Conservation (phyloP, 805 yeast species). For the Zygosaccharomyces kombuchaensis region DNA sequence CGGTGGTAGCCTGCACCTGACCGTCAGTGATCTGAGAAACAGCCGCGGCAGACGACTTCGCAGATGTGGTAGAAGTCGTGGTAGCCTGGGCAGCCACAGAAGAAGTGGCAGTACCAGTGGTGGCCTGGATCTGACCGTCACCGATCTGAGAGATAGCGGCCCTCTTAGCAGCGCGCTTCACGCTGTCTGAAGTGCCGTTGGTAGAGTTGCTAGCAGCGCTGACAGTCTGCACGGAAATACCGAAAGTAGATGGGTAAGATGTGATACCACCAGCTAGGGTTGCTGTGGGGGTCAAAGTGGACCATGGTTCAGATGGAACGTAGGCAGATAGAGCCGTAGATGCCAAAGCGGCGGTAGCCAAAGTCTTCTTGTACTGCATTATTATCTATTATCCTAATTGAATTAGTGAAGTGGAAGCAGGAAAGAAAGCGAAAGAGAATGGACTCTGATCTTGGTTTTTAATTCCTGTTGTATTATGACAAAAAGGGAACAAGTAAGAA, state of each 20-base stretch:
- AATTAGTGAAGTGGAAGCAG: background rate
- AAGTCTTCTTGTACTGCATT: conserved; percentile 44
- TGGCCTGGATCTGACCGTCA: conserved; percentile 59
- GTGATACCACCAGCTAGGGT: conserved; percentile 53
- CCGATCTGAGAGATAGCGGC: conserved; percentile 51
- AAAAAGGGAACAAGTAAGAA: background rate
- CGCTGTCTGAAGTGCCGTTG: conserved; percentile 32
- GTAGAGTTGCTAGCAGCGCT: conserved; percentile 37
- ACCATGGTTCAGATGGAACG: conserved; percentile 64
- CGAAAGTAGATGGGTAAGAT: conserved; percentile 53
- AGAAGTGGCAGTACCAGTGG: conserved; percentile 31
- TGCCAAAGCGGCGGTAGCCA: conserved; percentile 42
- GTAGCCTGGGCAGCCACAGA: conserved; percentile 22
- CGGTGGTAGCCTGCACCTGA: conserved; percentile 37
- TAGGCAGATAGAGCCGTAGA: conserved; percentile 55
- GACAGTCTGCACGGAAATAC: conserved; percentile 61
- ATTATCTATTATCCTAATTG: conserved; percentile 7
- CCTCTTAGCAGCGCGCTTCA: conserved; percentile 35
- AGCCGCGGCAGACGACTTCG: conserved; percentile 28
- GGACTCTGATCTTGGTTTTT: background rate
- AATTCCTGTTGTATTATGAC: background rate
- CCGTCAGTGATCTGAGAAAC: conserved; percentile 42
- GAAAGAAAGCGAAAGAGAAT: background rate
- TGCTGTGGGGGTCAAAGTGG: conserved; percentile 64
- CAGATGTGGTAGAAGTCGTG: conserved; percentile 35